phyloP scores from a whole-genome alignment of 768 basidiomycete genomes.

The Trametes villosa region DNA sequence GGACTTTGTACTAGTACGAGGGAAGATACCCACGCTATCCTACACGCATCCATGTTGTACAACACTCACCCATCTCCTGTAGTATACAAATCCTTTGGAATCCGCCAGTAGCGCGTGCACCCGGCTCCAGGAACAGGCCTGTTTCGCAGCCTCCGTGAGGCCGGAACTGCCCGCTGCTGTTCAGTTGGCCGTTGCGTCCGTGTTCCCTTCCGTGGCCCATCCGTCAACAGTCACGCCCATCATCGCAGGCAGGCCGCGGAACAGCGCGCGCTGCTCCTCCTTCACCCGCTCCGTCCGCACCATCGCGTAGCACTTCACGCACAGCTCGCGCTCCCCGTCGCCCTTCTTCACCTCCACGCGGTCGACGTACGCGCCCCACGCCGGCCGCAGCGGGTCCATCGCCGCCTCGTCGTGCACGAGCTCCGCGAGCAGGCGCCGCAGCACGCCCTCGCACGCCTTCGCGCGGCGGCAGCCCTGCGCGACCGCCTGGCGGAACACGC shows the following conservation, averaged over 20 bases:
- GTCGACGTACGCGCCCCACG: not conserved
- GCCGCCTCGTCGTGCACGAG: not conserved
- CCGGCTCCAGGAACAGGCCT: too few relatives aligned
- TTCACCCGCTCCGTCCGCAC: not conserved
- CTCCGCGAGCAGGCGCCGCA: not conserved
- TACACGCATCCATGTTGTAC: not conserved
- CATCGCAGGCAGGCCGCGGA: not conserved
- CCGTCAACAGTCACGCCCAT: constrained; percentile 8
- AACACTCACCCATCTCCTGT: not conserved
- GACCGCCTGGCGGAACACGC: not conserved
- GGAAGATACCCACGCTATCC: not conserved
- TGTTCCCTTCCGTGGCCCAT: not conserved
- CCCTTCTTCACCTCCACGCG: not conserved
- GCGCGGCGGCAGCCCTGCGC: not conserved
- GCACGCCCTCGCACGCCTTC: not conserved
- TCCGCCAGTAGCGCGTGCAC: too few relatives aligned
- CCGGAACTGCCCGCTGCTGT: too few relatives aligned
- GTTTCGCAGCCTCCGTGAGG: too few relatives aligned
- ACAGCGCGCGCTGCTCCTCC: constrained; percentile 3
- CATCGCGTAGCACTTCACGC: constrained; percentile 5
- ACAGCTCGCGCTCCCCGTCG: constrained; percentile 6
- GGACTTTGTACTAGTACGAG: not conserved
- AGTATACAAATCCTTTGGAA: not conserved
- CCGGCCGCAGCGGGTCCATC: not conserved
- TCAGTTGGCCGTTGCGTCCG: not conserved